Evolutionary conservation across 208 protist genomes (phyloP).

Genomic region (Trypanosoma boissoni): DNA sequence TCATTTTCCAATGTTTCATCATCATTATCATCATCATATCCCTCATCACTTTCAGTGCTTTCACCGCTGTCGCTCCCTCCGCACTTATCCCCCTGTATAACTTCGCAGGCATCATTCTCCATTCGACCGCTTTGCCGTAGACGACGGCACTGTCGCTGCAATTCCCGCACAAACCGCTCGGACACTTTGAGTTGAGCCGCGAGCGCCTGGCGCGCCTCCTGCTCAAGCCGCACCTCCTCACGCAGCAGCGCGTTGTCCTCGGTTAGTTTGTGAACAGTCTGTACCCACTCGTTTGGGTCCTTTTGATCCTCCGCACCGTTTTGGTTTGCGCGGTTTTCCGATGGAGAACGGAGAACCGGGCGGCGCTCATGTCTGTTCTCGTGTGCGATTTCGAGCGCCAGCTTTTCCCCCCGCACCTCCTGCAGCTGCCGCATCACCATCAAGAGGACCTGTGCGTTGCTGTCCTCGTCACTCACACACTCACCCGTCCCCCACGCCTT

Average conservation of each 20-base stretch:
- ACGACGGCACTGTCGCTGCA: conserved; percentile 17
- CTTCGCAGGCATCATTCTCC: conserved; percentile 3
- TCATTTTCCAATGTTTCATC: neutral
- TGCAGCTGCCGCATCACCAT: conserved; percentile 18
- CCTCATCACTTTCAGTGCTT: neutral
- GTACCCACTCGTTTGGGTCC: conserved; percentile 3
- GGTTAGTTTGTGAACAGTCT: conserved; percentile 7
- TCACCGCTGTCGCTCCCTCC: neutral
- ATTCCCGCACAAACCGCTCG: conserved; percentile 14
- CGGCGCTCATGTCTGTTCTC: neutral
- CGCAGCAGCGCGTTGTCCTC: conserved; percentile 14
- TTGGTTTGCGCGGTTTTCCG: neutral
- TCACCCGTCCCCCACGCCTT: too few species aligned
- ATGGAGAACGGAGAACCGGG: neutral
- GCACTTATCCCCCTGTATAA: neutral
- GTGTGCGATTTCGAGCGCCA: conserved; percentile 4
- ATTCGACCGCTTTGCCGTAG: conserved; percentile 19
- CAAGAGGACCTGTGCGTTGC: too few species aligned
- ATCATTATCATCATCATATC: neutral
- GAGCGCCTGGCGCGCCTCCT: neutral
- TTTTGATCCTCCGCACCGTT: too few species aligned
- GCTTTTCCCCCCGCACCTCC: conserved; percentile 20
- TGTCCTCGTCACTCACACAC: neutral
- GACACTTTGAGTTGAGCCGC: conserved; percentile 3
- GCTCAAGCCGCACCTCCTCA: conserved; percentile 18